Percentiles rank a stretch among this genome's conserved stretches.
phyloP scores from a whole-genome alignment of 2,329 filamentous ascomycete genomes.

The Hypoxylon rubiginosum region DNA sequence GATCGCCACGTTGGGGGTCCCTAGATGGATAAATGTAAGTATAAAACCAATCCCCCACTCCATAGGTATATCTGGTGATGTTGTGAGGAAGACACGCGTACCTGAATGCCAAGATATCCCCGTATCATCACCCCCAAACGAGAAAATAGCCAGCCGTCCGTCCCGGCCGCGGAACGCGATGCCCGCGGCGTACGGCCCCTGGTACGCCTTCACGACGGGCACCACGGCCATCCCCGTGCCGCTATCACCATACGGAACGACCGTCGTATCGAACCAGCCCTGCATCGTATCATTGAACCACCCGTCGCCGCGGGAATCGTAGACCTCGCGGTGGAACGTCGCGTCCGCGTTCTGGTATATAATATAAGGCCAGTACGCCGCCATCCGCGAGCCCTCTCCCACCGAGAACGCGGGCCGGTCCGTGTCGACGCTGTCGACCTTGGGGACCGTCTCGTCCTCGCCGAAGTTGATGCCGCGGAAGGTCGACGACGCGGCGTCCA shows the following conservation, averaged over 20 bases:
- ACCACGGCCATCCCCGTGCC: constrained; percentile 26
- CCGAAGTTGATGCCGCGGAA: constrained; percentile 35
- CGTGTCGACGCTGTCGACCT: constrained; percentile 31
- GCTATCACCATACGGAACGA: constrained; percentile 23
- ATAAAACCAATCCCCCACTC: background rate
- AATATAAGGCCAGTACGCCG: constrained; percentile 40
- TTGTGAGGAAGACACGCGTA: constrained; percentile 7
- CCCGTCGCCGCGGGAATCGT: constrained; percentile 11
- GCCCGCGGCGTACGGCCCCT: constrained; percentile 24
- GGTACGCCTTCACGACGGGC: constrained; percentile 17
- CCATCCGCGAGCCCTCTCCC: constrained; percentile 13
- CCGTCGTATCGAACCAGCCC: constrained; percentile 16
- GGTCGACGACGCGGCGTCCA: constrained; percentile 28
- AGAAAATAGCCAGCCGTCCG: constrained; percentile 28
- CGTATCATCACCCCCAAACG: constrained; percentile 32
- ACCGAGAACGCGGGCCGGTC: constrained; percentile 25
- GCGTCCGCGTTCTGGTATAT: constrained; percentile 32
- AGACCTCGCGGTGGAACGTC: constrained; percentile 33
- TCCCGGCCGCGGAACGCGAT: constrained; percentile 30
- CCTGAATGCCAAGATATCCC: constrained; percentile 29
- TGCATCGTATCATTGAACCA: constrained; percentile 37
- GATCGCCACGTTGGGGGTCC: constrained; percentile 20
- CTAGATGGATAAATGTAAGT: constrained; percentile 11
- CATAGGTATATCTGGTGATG: no score
- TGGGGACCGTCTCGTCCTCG: constrained; percentile 37